phyloP scores from a whole-genome alignment of 345 rosid species.

The Punica granatum region DNA sequence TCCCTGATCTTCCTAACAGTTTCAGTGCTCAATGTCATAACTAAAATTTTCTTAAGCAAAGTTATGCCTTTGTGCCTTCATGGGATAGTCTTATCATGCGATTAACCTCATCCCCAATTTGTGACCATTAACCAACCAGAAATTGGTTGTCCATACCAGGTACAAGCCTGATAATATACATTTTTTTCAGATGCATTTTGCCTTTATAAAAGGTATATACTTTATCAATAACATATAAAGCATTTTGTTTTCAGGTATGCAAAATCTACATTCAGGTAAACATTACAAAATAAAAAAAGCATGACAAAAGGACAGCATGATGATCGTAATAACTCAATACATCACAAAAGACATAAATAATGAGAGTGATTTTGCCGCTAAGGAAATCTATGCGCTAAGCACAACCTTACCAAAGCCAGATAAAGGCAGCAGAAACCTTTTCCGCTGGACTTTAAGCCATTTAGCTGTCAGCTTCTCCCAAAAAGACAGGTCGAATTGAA shows the following conservation, averaged over 20 bases:
- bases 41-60: background rate
- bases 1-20: background rate
- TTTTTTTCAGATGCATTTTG: background rate
- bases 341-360: background rate
- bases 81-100: background rate
- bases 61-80: background rate
- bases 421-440: constrained; percentile 41
- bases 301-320: background rate
- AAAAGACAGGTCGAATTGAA: constrained; percentile 48
- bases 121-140: background rate
- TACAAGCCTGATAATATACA: background rate
- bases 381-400: constrained; percentile 13
- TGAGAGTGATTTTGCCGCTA: constrained; percentile 5
- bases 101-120: background rate
- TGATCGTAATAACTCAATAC: background rate
- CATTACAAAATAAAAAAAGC: background rate
- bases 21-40: background rate
- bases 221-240: too few relatives aligned
- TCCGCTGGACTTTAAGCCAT: constrained; percentile 45
- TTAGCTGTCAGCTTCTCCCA: constrained; percentile 48
- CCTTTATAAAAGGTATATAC: background rate
- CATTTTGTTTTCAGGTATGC: background rate
- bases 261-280: background rate
- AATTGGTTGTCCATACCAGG: background rate
- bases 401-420: constrained; percentile 51